Evolutionary conservation across 129 eudicot genomes (phyloP).

Genomic region (Flaveria bidentis): DNA sequence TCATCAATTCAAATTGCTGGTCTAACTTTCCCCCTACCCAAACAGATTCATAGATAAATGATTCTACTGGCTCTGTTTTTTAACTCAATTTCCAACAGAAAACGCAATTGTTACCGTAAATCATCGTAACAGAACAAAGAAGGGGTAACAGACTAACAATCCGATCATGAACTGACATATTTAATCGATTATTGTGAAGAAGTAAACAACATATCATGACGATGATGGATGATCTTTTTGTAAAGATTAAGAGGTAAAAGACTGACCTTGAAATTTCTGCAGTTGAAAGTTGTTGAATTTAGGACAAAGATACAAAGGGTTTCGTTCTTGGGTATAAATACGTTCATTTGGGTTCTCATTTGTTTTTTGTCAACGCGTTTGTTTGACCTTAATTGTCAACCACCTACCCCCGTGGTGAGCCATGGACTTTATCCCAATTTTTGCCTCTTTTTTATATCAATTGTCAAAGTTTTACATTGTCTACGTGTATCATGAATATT

Average conservation of each 20-base stretch:
- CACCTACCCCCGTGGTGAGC: slow-evolving; percentile 18
- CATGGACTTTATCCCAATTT: background rate
- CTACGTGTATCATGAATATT: too few species aligned
- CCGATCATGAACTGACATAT: slow-evolving; percentile 15
- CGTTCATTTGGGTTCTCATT: slow-evolving; percentile 8
- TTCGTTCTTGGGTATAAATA: slow-evolving; percentile 25
- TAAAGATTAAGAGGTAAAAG: slow-evolving; percentile 6
- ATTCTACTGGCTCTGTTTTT: too few species aligned
- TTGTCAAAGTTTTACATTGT: too few species aligned
- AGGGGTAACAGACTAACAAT: background rate
- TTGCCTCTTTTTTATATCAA: too few species aligned
- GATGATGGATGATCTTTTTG: background rate
- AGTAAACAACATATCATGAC: background rate
- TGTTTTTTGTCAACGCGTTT: slow-evolving; percentile 12
- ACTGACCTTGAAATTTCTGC: slow-evolving; percentile 37
- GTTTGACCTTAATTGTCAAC: slow-evolving; percentile 25
- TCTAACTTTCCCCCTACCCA: too few species aligned
- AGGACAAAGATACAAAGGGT: slow-evolving; percentile 27
- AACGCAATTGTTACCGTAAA: too few species aligned
- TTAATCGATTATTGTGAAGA: background rate
- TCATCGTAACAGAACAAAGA: background rate
- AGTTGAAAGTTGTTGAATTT: slow-evolving; percentile 34
- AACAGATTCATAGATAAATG: too few species aligned
- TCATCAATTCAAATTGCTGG: too few species aligned
- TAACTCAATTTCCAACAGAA: too few species aligned